These are phyloP conservation scores for Fonsecaea erecta DNA, from an alignment of 2,329 filamentous ascomycete species.

Conservation along the genomic window DNA sequence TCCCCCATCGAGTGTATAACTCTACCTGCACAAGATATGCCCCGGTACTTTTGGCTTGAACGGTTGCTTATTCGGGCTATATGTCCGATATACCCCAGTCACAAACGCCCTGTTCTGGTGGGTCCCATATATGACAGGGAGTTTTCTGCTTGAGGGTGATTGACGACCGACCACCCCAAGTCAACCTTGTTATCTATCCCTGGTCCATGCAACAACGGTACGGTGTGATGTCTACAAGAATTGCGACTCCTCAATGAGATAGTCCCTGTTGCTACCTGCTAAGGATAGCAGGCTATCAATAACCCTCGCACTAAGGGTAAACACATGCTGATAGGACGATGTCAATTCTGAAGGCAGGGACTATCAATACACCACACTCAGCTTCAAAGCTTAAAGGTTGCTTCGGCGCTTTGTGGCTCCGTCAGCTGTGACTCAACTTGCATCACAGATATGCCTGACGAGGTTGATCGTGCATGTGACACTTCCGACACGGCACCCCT, in stretches of 20 bases:
- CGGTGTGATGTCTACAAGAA: neutral
- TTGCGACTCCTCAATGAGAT: neutral
- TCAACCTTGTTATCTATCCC: neutral
- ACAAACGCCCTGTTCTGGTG: neutral
- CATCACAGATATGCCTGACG: neutral
- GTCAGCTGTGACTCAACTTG: neutral
- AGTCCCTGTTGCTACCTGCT: neutral
- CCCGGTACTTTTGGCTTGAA: neutral
- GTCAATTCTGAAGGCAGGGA: neutral
- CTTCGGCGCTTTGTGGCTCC: neutral
- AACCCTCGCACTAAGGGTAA: neutral
- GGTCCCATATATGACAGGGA: neutral
- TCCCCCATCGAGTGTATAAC: neutral
- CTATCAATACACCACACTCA: neutral
- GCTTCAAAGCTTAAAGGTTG: neutral
- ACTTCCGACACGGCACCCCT: neutral
- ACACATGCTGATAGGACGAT: neutral
- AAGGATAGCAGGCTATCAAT: neutral
- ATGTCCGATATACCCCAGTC: neutral
- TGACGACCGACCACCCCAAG: neutral
- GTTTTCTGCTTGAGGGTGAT: neutral
- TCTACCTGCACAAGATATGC: neutral
- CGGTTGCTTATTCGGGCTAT: slow-evolving; percentile 5
- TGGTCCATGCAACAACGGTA: neutral
- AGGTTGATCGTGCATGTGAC: neutral